Percentiles rank a stretch among this genome's conserved stretches.
These are phyloP conservation scores for Suhomyces sp. DNA, from an alignment of 805 yeast species.

Conservation along the genomic window DNA sequence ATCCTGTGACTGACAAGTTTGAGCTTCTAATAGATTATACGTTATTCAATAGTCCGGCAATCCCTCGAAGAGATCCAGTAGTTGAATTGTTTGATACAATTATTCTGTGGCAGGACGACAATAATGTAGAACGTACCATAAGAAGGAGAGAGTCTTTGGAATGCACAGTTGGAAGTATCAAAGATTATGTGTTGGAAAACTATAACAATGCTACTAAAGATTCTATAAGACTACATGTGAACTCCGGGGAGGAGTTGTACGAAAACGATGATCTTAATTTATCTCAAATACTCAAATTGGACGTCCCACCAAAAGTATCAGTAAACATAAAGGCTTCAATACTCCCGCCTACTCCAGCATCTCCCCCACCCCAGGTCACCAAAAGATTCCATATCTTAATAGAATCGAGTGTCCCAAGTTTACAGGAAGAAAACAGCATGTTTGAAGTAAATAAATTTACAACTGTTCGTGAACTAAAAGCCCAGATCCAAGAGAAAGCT, in stretches of 20 bases:
- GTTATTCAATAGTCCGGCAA: constrained; percentile 14
- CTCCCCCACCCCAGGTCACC: background rate
- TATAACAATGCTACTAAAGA: background rate
- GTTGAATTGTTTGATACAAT: constrained; percentile 23
- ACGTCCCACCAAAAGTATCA: constrained; percentile 23
- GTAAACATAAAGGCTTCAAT: background rate
- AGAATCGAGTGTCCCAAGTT: constrained; percentile 11
- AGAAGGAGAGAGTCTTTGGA: constrained; percentile 16
- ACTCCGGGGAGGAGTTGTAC: background rate
- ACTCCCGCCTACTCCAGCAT: background rate
- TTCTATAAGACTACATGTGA: background rate
- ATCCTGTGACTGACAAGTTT: constrained; percentile 7
- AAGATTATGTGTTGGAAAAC: constrained; percentile 15
- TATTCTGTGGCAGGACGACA: constrained; percentile 12
- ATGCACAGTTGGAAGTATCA: constrained; percentile 18
- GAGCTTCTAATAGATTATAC: constrained; percentile 23
- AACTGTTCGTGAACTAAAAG: constrained; percentile 18
- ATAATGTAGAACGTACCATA: background rate
- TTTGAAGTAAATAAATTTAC: constrained; percentile 20
- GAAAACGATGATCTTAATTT: constrained; percentile 9
- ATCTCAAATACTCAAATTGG: constrained; percentile 17
- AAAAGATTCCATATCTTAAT: constrained; percentile 16
- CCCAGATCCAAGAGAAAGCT: constrained; percentile 16
- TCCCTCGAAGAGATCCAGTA: constrained; percentile 24
- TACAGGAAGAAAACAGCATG: constrained; percentile 16